Evolutionary conservation across 1,139 yeast species (phyloP), one percentile per base, ranked within the genome.

Genomic region (Sugiyamaella paludigena): DNA sequence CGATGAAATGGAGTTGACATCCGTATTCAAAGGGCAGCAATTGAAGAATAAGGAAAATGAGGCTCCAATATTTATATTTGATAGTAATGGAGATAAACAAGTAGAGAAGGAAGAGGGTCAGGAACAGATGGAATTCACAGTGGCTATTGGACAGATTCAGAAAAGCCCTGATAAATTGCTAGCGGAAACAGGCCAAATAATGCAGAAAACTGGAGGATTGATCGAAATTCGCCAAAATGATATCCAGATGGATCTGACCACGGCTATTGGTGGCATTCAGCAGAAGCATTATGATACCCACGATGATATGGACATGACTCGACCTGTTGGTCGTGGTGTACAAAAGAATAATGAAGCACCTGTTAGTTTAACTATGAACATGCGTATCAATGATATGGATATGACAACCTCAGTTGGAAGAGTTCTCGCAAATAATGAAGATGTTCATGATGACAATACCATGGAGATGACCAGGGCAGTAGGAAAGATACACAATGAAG

Each of bases 1-100:
- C 7, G 47, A 39, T 13, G 57, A 53, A 19, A 54, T 54, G 58
- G 59, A 57, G 29, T 39, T 57, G 29, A 55, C 58, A 1, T 49
- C 32, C 33, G 50, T 51, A 24, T 45, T 47, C 19, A 34, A 44
- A 5, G 36, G 47, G 12, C 43, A 31, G 27, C 16, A 28, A 32
- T 12, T 30, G 24, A 28, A 29, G 32, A 30, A 34, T 34, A 11
- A 41, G 16, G 31, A 29, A 35, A 24, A 31, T 19, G 13, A 32
- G 24, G 27, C 27, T 8, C 48, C 48, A 11, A 13, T 27, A 34
- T 29, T 38, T 41, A 2, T 40, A 32, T 7, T 29, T 36, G 45
- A 45, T 9, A 30, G 19, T 40, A 16, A 11, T 12, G 31, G n/a
- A n/a, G n/a, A n/a, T n/a, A n/a, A n/a, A 15, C 27, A 15, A 13